Conservation (phyloP, 129 eudicot genomes). For the Scalesia atractyloides region DNA sequence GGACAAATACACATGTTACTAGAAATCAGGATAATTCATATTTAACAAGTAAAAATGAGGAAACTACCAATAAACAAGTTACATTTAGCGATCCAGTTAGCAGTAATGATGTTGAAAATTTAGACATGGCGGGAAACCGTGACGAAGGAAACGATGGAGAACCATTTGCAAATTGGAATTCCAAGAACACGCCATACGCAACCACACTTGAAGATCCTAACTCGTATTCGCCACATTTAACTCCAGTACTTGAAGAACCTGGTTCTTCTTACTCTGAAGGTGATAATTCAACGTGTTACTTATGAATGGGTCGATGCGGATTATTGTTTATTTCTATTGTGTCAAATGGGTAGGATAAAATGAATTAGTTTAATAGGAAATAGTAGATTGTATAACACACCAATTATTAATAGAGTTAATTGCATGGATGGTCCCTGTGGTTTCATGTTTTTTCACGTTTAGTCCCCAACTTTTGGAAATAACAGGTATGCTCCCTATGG, state of each 20-base stretch:
- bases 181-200: conserved; percentile 45
- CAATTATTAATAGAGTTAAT: neutral
- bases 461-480: too few relatives aligned
- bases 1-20: conserved; percentile 38
- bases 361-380: neutral
- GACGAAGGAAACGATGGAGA: conserved; percentile 48
- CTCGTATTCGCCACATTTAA: conserved; percentile 71
- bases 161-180: conserved; percentile 56
- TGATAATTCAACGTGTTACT: conserved; percentile 29
- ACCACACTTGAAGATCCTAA: conserved; percentile 59
- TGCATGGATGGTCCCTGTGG: too few relatives aligned
- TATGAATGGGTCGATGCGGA: neutral
- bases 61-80: conserved; percentile 55
- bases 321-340: neutral
- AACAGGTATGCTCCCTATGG: too few relatives aligned
- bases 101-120: conserved; percentile 45
- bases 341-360: neutral
- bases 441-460: too few relatives aligned
- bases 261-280: conserved; percentile 95
- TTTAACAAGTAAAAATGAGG: conserved; percentile 46
- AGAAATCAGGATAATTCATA: conserved; percentile 35
- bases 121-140: conserved; percentile 43
- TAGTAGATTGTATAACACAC: neutral
- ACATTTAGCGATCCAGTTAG: conserved; percentile 73
- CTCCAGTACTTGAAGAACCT: conserved; percentile 96